Conservation (phyloP, 2,329 filamentous ascomycete genomes). For the Cercospora berteroae region DNA sequence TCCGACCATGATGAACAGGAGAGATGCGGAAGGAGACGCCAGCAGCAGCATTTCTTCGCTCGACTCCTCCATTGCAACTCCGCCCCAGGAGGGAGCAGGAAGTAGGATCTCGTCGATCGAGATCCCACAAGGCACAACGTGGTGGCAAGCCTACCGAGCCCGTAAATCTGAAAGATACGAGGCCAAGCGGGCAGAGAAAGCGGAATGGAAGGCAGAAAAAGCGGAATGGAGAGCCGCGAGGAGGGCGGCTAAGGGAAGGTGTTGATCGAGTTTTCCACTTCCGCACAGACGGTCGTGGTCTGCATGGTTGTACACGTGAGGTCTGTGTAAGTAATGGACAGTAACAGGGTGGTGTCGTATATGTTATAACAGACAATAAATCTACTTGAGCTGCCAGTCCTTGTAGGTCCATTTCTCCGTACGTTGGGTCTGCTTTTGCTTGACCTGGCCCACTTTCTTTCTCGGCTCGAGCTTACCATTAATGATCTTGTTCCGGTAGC, state of each 20-base stretch:
- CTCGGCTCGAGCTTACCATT: slow-evolving; percentile 85
- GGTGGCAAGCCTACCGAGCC: not conserved
- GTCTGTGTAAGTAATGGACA: not conserved
- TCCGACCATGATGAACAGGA: not conserved
- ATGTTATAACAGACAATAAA: not conserved
- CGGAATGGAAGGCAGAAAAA: slow-evolving; percentile 1
- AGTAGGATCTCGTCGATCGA: not conserved
- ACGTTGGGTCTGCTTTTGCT: slow-evolving; percentile 74
- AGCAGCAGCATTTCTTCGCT: not conserved
- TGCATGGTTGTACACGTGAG: not conserved
- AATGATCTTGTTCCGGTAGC: slow-evolving; percentile 84
- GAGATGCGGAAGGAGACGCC: not conserved
- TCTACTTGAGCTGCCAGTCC: slow-evolving; percentile 67
- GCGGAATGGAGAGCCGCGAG: not conserved
- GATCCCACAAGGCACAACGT: not conserved
- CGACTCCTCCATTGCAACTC: not conserved
- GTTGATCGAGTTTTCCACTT: not conserved
- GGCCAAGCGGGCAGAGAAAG: slow-evolving; percentile 2
- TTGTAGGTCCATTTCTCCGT: slow-evolving; percentile 99
- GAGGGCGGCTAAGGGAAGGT: slow-evolving; percentile 1
- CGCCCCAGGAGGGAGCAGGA: not conserved
- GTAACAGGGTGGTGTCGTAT: not conserved
- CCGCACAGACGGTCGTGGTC: not conserved
- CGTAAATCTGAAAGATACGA: slow-evolving; percentile 4
- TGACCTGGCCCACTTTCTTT: slow-evolving; percentile 73